Evolutionary conservation across 768 basidiomycete species (phyloP), one percentile per base, ranked within the genome.

Genomic region (Leccinum imitatum): DNA sequence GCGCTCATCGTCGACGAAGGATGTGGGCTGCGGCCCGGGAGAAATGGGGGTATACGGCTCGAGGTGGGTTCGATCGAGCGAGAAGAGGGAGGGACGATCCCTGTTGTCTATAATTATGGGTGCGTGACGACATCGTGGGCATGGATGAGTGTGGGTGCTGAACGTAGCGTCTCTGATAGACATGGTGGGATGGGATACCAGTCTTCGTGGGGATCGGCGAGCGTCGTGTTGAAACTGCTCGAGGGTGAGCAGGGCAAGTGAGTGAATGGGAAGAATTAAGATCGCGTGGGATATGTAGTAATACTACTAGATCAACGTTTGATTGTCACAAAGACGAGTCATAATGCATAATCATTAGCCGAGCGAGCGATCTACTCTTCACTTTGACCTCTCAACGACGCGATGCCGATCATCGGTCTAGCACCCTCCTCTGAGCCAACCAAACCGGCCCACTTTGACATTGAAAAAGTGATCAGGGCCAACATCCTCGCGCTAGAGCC

Each of bases 401-500:
- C 54, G 35, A 90, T 90, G 87, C 73, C 85, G 4, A 89, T 90
- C 72, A 82, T 78, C 61, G 89, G 88, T 39, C 79, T 90, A 13
- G 66, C 78, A 31, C 74, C 79, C 0, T 78, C 82, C 9, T 64
- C 68, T 1, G 65, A 69, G 15, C 76, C 82, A 9, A 67, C 76
- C 17, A 79, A 81, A 39, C 93, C 95, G 1, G 72, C 85, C 2
- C 95, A 97, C 75, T 98, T 97, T 69, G 79, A 86, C 67, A 87
- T 98, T 59, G 87, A 91, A 75, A 74, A 78, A 35, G 89, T 91
- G 57, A 90, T 98, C 65, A 83, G 95, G n/a, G 89, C 93, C 2
- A 99, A 98, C 70, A 95, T 99, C 68, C 89, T 97, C 52, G 77
- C 91, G 1, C 79, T 99, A 14, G 86, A 87, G 52, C 97, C 97